These are phyloP conservation scores for Sugiyamaella americana DNA, from an alignment of 805 yeast genomes.

Conservation along the genomic window DNA sequence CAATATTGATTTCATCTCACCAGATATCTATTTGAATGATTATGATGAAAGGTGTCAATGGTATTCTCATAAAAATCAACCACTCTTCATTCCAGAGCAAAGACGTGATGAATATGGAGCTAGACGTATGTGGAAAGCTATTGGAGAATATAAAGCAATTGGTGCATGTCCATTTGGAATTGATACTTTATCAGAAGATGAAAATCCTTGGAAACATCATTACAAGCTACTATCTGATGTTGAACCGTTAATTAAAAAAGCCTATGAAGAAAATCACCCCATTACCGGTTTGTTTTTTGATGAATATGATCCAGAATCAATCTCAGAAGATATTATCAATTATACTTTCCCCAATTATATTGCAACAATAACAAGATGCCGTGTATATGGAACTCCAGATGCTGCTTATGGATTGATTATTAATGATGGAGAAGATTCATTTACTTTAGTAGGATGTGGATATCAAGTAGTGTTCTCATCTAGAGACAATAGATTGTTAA, in stretches of 20 bases:
- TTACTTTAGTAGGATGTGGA: slow-evolving; percentile 16
- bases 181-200: slow-evolving; percentile 11
- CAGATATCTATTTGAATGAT: slow-evolving; percentile 17
- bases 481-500: background rate
- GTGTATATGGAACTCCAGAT: slow-evolving; percentile 14
- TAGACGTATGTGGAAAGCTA: slow-evolving; percentile 11
- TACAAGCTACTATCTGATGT: slow-evolving; percentile 10
- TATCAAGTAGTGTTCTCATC: slow-evolving; percentile 9
- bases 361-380: slow-evolving; percentile 7
- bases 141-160: slow-evolving; percentile 15
- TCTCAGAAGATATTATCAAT: slow-evolving; percentile 1
- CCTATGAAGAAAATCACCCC: slow-evolving; percentile 5
- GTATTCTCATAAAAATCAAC: slow-evolving; percentile 11
- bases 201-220: slow-evolving; percentile 12
- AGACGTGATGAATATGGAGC: slow-evolving; percentile 21
- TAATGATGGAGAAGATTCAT: slow-evolving; percentile 5
- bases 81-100: slow-evolving; percentile 19
- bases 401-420: slow-evolving; percentile 17
- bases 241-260: slow-evolving; percentile 6
- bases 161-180: slow-evolving; percentile 19
- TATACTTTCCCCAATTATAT: slow-evolving; percentile 5
- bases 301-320: slow-evolving; percentile 3
- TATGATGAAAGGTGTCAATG: slow-evolving; percentile 11
- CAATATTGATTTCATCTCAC: slow-evolving; percentile 12
- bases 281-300: slow-evolving; percentile 18